Conservation (phyloP, 805 yeast genomes). For the Candida nanaspora region DNA sequence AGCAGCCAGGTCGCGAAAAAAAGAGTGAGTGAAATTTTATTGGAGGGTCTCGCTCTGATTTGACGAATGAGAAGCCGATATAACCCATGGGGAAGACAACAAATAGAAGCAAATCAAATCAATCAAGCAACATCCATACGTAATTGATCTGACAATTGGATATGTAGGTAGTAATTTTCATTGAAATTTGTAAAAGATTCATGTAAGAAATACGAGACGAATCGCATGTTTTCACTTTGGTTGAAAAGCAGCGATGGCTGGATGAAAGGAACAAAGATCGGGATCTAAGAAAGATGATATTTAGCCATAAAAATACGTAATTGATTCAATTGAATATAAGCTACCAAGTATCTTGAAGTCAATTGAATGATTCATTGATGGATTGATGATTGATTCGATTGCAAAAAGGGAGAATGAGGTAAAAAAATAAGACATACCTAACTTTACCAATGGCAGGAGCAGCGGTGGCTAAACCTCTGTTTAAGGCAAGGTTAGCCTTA, state of each 20-base stretch:
- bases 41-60: conserved; percentile 6
- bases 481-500: conserved; percentile 70
- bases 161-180: no score
- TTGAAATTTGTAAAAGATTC: neutral
- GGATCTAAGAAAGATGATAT: no score
- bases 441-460: conserved; percentile 77
- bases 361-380: neutral
- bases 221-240: no score
- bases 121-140: no score
- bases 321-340: no score
- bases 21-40: neutral
- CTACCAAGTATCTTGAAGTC: no score
- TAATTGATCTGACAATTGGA: neutral
- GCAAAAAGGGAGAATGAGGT: neutral
- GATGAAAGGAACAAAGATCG: no score
- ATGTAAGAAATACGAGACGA: neutral
- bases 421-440: conserved; percentile 52
- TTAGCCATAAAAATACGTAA: no score
- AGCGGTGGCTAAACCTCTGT: conserved; percentile 74
- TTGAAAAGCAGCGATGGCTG: no score
- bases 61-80: conserved; percentile 8
- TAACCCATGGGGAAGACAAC: neutral
- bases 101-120: neutral
- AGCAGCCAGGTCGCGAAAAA: conserved; percentile 12
- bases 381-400: conserved; percentile 2